A percentile compares a stretch with the other conserved stretches of the same genome.
Evolutionary conservation across 768 basidiomycete genomes (phyloP).

Genomic region (Suillus fuscotomentosus): DNA sequence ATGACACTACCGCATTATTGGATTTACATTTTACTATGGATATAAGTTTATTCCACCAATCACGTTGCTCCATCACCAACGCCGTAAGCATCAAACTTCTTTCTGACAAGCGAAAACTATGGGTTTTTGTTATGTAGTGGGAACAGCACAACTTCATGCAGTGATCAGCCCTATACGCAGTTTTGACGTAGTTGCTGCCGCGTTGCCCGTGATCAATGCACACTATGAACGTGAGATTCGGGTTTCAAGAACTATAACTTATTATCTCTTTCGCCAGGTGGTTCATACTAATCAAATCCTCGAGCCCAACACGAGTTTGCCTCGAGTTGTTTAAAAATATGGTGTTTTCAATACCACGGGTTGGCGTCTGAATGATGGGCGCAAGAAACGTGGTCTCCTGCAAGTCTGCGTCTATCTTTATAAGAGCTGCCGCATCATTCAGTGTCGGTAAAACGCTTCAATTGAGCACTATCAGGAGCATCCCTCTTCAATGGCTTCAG

Average conservation of each 20-base stretch:
- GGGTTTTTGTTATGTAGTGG: too few species aligned
- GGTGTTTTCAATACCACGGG: not conserved
- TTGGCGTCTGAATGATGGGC: not conserved
- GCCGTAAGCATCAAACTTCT: too few species aligned
- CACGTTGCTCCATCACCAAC: too few species aligned
- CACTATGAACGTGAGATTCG: not conserved
- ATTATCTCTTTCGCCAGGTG: not conserved
- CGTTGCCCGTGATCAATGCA: not conserved
- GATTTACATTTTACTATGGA: too few species aligned
- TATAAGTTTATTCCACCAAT: too few species aligned
- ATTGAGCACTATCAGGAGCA: not conserved
- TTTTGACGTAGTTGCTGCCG: too few species aligned
- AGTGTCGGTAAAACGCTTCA: not conserved
- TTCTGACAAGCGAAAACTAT: too few species aligned
- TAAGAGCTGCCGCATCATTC: not conserved
- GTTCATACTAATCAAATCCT: not conserved
- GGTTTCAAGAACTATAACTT: not conserved
- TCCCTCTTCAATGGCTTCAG: too few species aligned
- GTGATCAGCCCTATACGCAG: not conserved
- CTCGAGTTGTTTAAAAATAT: not conserved
- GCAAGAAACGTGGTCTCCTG: not conserved
- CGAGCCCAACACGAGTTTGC: not conserved
- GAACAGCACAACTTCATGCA: too few species aligned
- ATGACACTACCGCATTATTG: too few species aligned
- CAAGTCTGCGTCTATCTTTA: not conserved